These are phyloP conservation scores for Paramecium pentaurelia DNA, from an alignment of 73 alveolate species.

Conservation along the genomic window DNA sequence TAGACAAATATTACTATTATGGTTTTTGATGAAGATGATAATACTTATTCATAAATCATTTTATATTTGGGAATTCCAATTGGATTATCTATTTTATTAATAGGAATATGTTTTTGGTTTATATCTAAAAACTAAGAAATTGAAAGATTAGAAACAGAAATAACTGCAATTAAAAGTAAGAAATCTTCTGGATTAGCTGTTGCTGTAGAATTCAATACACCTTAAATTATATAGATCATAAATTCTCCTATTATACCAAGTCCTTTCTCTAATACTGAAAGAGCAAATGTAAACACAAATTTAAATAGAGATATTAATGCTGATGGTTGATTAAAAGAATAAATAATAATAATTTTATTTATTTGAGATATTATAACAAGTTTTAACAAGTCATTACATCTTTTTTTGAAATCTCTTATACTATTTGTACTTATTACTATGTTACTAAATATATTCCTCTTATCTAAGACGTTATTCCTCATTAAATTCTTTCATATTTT, in stretches of 20 bases:
- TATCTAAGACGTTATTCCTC: neutral
- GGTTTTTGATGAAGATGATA: neutral
- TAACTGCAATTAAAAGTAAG: neutral
- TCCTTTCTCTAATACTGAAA: neutral
- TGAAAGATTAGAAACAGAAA: neutral
- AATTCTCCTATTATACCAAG: neutral
- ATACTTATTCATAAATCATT: neutral
- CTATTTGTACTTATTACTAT: conserved; percentile 3
- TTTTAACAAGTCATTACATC: neutral
- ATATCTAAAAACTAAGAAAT: neutral
- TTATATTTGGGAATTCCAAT: neutral
- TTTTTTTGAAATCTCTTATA: conserved; percentile 1
- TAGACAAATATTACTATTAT: neutral
- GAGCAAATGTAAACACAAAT: neutral
- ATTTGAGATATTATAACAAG: neutral
- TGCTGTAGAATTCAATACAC: neutral
- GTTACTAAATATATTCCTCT: neutral
- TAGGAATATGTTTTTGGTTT: conserved; percentile 3
- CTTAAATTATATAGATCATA: neutral
- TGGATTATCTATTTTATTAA: neutral
- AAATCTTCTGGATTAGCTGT: neutral
- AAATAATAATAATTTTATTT: neutral
- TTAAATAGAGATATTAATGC: neutral
- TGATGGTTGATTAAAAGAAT: neutral
- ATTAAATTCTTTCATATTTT: neutral